A percentile compares a stretch with the other conserved stretches of the same genome.
These are phyloP conservation scores for Silene vulgaris DNA, from an alignment of 179 eudicot genomes.

Conservation along the genomic window DNA sequence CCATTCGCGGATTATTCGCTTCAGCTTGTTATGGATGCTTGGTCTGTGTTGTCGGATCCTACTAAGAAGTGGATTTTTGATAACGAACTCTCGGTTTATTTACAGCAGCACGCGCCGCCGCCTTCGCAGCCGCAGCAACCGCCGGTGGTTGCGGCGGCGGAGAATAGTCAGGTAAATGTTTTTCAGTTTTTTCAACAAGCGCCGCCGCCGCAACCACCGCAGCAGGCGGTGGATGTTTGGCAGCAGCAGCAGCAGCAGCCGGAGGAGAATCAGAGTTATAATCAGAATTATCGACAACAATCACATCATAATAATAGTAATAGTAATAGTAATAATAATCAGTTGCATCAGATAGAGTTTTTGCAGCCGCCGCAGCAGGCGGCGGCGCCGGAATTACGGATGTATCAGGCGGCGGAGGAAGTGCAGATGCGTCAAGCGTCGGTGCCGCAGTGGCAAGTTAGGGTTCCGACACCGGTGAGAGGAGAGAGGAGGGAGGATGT, in stretches of 20 bases:
- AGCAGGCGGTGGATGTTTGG: neutral
- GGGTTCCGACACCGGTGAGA: constrained; percentile 22
- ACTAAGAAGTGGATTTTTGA: constrained; percentile 35
- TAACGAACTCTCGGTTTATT: constrained; percentile 29
- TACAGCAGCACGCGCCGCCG: constrained; percentile 19
- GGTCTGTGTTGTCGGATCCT: constrained; percentile 40
- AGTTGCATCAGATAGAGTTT: constrained; percentile 27
- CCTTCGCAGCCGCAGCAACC: neutral
- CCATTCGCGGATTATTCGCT: constrained; percentile 58
- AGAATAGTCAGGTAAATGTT: constrained; percentile 27
- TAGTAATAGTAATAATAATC: constrained; percentile 6
- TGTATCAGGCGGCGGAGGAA: neutral
- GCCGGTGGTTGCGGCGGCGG: constrained; percentile 1
- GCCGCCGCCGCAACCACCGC: neutral
- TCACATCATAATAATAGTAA: neutral
- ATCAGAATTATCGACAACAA: neutral
- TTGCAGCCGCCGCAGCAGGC: constrained; percentile 17
- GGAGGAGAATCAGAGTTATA: neutral
- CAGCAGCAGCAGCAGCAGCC: constrained; percentile 14
- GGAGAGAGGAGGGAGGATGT: neutral
- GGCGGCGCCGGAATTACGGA: no score
- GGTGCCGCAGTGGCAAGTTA: constrained; percentile 27
- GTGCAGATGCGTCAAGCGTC: neutral
- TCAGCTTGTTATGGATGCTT: constrained; percentile 28
- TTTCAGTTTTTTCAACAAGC: constrained; percentile 40